Evolutionary conservation across 108 stramenopile species (phyloP), one percentile per base, ranked within the genome.

Genomic region (Nannochloropsis salina): DNA sequence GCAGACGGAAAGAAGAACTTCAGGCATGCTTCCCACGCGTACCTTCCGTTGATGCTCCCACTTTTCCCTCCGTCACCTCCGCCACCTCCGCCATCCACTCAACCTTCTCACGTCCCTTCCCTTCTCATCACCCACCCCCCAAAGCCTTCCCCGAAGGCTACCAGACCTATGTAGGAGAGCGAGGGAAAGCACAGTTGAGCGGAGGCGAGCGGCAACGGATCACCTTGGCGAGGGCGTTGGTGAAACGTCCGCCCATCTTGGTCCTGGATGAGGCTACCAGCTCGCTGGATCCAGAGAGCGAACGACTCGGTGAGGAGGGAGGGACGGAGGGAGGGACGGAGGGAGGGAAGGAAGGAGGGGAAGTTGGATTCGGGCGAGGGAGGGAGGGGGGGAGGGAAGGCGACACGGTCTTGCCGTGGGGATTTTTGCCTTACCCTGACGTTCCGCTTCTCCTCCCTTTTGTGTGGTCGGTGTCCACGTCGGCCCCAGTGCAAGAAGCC

Each of bases 181-280:
- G 88, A 40, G 88, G 88, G 44, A 74, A 74, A n/a, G 86, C 86
- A 40, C 8, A 42, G 82, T 44, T 89, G 18, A 74, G 45, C 61
- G 88, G 88, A n/a, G 88, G 88, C 31, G 86, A 89, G 47, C 51
- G 83, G 40, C 88, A 89, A 42, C 85, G 85, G 6, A 85, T 89
- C 43, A 15, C 86, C 42, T 42, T 86, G 42, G 87, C 87, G n/a
- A 43, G 87, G 1, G 87, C 87, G 21, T 12, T 85, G 22, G 18
- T 88, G 11, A 41, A 44, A 6, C 42, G 80, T 1, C 80, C 80
- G 44, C 21, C 44, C 43, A n/a, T 87, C 1, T 8, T 87, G 20
- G 41, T 87, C 43, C 21, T n/a, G 51, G 87, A 87, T 79, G 87
- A 87, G 43, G 40, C 80, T 22, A 87, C 87, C 6, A 84, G 83